phyloP scores from a whole-genome alignment of 177 flowering plant genomes.

The Vitis hybrid region DNA sequence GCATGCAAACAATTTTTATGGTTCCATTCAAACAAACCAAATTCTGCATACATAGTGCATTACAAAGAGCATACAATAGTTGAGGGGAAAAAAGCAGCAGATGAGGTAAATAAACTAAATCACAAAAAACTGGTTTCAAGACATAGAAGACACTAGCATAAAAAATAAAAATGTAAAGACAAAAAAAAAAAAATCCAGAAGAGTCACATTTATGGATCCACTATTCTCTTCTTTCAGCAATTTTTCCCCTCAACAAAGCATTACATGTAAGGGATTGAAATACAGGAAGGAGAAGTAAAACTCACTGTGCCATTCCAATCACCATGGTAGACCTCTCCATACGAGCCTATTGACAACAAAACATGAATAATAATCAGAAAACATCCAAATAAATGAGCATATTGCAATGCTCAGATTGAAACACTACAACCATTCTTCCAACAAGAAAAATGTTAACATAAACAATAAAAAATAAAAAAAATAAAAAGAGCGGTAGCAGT shows the following conservation, averaged over 20 bases:
- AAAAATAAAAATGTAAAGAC: neutral
- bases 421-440: neutral
- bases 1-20: no score
- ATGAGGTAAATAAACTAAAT: no score
- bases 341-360: constrained; percentile 63
- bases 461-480: no score
- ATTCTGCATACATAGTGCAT: no score
- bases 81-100: no score
- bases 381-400: neutral
- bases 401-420: neutral
- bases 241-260: neutral
- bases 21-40: no score
- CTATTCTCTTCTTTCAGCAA: neutral
- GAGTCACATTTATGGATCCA: neutral
- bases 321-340: constrained; percentile 97
- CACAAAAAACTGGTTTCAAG: no score
- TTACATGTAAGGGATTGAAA: neutral
- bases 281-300: constrained; percentile 11
- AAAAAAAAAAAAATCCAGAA: neutral
- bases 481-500: no score
- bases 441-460: no score
- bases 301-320: constrained; percentile 99
- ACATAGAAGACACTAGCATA: neutral
- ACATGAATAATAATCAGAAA: neutral
- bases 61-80: no score